These are phyloP conservation scores for Aspergillus wentii DNA, from an alignment of 495 filamentous ascomycete species.

Conservation along the genomic window DNA sequence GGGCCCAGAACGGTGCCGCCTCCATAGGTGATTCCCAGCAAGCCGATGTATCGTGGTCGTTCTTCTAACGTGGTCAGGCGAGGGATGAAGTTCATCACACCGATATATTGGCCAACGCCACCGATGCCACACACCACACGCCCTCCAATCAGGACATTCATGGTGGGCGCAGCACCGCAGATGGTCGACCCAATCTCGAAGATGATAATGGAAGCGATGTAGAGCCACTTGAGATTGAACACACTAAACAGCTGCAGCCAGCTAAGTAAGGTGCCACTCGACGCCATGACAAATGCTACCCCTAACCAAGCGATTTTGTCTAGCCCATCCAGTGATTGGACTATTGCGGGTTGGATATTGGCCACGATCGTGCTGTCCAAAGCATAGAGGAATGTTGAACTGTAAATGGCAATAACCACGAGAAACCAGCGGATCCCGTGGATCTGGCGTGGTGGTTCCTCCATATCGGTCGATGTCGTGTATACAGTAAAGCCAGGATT, in stretches of 20 bases:
- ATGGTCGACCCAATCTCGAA: constrained; percentile 46
- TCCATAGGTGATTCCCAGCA: constrained; percentile 37
- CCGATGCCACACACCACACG: constrained; percentile 34
- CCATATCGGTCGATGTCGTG: too few species aligned
- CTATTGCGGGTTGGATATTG: constrained; percentile 46
- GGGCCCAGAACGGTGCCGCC: constrained; percentile 41
- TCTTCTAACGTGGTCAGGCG: constrained; percentile 37
- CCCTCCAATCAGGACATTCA: constrained; percentile 44
- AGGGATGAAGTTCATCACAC: constrained; percentile 39
- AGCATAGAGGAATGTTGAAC: constrained; percentile 42
- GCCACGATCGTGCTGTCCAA: constrained; percentile 58
- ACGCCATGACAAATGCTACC: constrained; percentile 41
- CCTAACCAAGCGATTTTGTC: constrained; percentile 49
- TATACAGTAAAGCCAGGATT: too few species aligned
- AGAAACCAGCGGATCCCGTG: too few species aligned
- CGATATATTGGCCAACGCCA: constrained; percentile 50
- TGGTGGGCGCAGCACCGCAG: constrained; percentile 46
- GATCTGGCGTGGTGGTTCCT: too few species aligned
- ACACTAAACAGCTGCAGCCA: constrained; percentile 35
- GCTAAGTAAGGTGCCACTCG: too few species aligned
- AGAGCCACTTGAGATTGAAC: constrained; percentile 48
- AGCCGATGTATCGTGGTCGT: constrained; percentile 42
- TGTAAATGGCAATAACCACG: constrained; percentile 3
- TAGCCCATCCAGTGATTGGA: constrained; percentile 41
- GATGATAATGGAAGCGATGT: constrained; percentile 35